phyloP scores from a whole-genome alignment of 257 asterid species.

The Thymus mandschuricus region DNA sequence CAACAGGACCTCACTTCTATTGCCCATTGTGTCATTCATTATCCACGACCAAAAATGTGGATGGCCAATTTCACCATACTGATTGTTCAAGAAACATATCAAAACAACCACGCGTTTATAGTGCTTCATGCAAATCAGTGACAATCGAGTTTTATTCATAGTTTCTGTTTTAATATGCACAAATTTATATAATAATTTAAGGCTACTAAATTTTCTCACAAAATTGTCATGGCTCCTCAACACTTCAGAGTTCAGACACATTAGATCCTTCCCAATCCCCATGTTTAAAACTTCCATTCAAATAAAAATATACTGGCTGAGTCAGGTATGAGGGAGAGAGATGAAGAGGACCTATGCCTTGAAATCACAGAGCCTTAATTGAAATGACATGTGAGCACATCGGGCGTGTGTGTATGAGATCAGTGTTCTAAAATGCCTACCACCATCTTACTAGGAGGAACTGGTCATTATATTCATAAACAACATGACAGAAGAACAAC shows the following conservation, averaged over 20 bases:
- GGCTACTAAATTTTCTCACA: neutral
- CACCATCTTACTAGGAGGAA: neutral
- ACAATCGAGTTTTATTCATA: neutral
- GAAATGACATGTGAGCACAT: neutral
- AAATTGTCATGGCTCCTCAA: neutral
- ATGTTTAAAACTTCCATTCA: neutral
- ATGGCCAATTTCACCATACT: neutral
- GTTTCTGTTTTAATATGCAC: neutral
- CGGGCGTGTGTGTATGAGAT: neutral
- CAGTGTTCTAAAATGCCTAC: neutral
- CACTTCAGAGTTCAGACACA: neutral
- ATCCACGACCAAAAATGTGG: neutral
- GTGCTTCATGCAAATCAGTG: neutral
- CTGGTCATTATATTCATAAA: conserved; percentile 11
- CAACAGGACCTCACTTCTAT: neutral
- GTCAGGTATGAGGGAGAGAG: neutral
- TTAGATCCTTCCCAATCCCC: conserved; percentile 9
- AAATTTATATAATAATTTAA: neutral
- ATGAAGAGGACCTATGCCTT: neutral
- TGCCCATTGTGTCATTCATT: neutral
- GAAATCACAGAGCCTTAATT: neutral
- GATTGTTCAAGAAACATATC: neutral
- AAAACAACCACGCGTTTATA: no score
- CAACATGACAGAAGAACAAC: neutral
- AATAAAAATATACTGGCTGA: no score